Base-by-base conservation (phyloP, 306 rosid genomes). In the Myrica gale region DNA sequence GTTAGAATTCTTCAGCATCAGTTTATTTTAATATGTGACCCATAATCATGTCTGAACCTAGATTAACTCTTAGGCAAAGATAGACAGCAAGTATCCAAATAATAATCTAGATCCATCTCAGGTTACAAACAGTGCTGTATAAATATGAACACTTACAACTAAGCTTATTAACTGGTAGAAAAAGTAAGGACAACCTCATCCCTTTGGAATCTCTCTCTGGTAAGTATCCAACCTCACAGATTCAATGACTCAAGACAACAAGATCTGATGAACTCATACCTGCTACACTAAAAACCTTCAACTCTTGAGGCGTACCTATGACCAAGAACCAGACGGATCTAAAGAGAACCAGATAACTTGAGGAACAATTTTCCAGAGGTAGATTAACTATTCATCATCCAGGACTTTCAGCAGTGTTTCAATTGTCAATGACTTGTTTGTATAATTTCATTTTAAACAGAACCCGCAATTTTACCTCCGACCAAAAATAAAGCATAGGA, bases 1-100 rank as follows among this genome's bases (percentile, higher is more conserved):
- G 73, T 75, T 50, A 65, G 78, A 83, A 79, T 47, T 67, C 55
- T 32, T 37, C 74, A 23, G 61, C 3, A 72, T 42, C 68, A 70
- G 81, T 74, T 80, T 78, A 21, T 56, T 26, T 19, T 20, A 54
- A 80, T 50, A 43, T 58, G 48, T 23, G 55, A 75, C 51, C 4
- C 19, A 58, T 51, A 16, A 41, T 72, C 50, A 69, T 69, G 43
- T 78, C 77, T 77, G 60, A 58, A 72, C 68, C 55, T 9, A 67
- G 70, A 41, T 39, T 9, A 19, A 63, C 20, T 50, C 47, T 61
- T 63, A 15, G 21, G 62, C 26, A 76, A 76, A 72, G 68, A 54
- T 67, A 17, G 58, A 70, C 44, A 19, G 0, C 19, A 67, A 74
- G 71, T 4, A 48, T 62, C 39, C 47, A 5, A 32, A 50, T 48